Conservation (phyloP, 768 basidiomycete genomes). For the Xanthoconium stramineum region DNA sequence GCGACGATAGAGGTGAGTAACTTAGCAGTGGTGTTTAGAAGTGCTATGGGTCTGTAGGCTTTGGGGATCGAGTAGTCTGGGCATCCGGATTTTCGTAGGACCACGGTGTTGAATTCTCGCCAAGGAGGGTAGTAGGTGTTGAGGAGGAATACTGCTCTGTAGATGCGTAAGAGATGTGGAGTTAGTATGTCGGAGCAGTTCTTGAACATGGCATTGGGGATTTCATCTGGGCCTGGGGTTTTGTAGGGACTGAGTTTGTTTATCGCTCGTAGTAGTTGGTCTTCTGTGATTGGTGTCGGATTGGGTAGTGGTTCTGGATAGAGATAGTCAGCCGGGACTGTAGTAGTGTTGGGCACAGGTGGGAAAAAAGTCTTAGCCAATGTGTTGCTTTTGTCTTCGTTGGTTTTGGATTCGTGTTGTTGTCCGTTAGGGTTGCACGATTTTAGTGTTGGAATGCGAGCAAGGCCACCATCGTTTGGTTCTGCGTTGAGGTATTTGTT, state of each 20-base stretch:
- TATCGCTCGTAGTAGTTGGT: not conserved
- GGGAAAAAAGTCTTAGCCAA: too few species aligned
- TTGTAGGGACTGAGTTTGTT: not conserved
- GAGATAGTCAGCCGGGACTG: too few species aligned
- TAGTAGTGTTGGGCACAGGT: too few species aligned
- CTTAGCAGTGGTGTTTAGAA: conserved; percentile 3
- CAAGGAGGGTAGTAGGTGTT: not conserved
- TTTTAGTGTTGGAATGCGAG: conserved; percentile 7
- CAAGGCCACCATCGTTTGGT: not conserved
- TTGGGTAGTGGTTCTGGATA: too few species aligned
- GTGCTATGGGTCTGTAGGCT: not conserved
- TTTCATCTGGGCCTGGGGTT: not conserved
- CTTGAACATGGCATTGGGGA: not conserved
- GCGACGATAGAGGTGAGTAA: not conserved
- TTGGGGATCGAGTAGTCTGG: conserved; percentile 25
- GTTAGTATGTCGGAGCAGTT: not conserved
- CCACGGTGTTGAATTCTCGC: conserved; percentile 23
- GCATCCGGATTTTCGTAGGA: conserved; percentile 36
- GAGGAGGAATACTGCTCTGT: not conserved
- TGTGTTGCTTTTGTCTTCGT: too few species aligned
- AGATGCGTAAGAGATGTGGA: not conserved
- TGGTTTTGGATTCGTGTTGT: too few species aligned
- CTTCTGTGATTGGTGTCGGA: too few species aligned
- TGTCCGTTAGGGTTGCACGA: not conserved
- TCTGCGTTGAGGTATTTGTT: conserved; percentile 1